Conservation (phyloP, 306 rosid species). For the Gynostemma pentaphyllum region DNA sequence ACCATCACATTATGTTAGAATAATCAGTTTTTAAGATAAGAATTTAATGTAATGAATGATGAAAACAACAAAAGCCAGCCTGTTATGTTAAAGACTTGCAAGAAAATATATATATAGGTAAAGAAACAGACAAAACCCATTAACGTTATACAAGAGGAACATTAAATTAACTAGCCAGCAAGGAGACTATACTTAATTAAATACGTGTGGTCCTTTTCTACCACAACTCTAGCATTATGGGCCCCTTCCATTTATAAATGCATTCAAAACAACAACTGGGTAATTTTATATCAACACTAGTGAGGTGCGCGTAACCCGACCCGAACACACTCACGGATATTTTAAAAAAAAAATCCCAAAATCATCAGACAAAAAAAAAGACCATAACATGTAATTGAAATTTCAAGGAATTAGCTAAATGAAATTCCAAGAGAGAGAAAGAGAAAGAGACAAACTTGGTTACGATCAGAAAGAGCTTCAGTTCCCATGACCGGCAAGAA, state of each 20-base stretch:
- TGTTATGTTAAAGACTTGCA: background rate
- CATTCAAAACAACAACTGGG: background rate
- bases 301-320: too few species aligned
- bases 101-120: background rate
- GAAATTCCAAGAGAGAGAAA: background rate
- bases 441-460: constrained; percentile 21
- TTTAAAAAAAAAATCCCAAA: too few species aligned
- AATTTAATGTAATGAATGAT: background rate
- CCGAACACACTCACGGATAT: too few species aligned
- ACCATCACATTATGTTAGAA: background rate
- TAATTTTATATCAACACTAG: too few species aligned
- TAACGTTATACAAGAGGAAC: background rate
- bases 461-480: constrained; percentile 13
- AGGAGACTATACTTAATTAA: background rate
- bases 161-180: background rate
- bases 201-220: background rate
- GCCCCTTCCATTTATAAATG: background rate
- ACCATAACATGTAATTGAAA: too few species aligned
- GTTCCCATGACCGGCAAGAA: constrained; percentile 26
- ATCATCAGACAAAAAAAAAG: too few species aligned
- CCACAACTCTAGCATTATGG: background rate
- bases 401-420: too few species aligned
- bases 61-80: background rate
- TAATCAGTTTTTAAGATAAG: too few species aligned
- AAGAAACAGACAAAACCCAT: background rate